These are phyloP conservation scores for Perilla frutescens DNA, from an alignment of 257 asterid species.

Conservation along the genomic window DNA sequence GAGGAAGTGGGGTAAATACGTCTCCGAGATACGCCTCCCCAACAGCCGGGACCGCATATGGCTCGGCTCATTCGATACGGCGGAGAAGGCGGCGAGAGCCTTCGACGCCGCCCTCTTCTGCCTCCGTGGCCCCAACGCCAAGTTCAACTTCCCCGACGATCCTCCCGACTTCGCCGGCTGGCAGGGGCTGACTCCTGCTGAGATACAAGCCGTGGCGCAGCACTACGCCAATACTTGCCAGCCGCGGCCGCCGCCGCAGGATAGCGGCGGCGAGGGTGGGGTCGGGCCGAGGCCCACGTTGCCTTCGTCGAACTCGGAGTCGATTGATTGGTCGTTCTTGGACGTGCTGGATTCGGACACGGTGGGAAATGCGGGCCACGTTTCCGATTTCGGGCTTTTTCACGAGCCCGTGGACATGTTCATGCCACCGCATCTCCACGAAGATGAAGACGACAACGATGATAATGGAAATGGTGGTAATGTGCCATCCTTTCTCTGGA, in stretches of 20 bases:
- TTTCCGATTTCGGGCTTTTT: constrained; percentile 46
- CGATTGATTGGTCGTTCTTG: constrained; percentile 58
- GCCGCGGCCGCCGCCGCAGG: neutral
- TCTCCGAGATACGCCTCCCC: constrained; percentile 69
- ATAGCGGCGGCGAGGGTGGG: too few relatives aligned
- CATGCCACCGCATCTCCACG: constrained; percentile 42
- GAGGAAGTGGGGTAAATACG: constrained; percentile 77
- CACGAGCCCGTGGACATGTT: constrained; percentile 53
- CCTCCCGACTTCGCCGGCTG: constrained; percentile 49
- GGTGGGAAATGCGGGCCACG: constrained; percentile 29
- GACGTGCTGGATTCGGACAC: constrained; percentile 39
- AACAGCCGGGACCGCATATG: constrained; percentile 72
- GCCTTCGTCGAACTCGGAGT: constrained; percentile 29
- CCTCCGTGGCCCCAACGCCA: constrained; percentile 59
- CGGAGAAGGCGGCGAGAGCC: constrained; percentile 70
- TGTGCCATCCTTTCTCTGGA: constrained; percentile 57
- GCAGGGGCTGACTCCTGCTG: constrained; percentile 33
- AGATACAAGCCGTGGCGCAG: constrained; percentile 55
- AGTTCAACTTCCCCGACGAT: constrained; percentile 55
- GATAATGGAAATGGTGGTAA: constrained; percentile 39
- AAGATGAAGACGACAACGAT: constrained; percentile 17
- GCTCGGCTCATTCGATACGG: constrained; percentile 69
- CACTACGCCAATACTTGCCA: constrained; percentile 41
- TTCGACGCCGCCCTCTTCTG: constrained; percentile 66
- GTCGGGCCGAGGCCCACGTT: constrained; percentile 17